Percentiles rank a stretch among this genome's conserved stretches.
Conservation (phyloP, 257 asterid genomes). For the Thymus mandschuricus region DNA sequence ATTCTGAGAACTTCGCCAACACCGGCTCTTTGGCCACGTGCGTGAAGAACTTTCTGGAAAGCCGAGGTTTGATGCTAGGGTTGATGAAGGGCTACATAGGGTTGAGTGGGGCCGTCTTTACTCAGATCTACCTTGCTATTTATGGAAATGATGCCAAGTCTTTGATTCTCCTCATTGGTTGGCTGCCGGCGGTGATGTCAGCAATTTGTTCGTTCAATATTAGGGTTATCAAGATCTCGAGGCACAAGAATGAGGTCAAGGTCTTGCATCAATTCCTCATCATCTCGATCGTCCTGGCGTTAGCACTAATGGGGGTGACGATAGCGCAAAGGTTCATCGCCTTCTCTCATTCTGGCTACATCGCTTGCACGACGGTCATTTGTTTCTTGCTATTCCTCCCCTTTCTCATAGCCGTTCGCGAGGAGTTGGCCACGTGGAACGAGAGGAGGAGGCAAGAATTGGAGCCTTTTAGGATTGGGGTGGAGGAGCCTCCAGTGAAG, state of each 20-base stretch:
- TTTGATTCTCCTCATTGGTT: conserved; percentile 71
- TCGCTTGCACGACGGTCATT: conserved; percentile 60
- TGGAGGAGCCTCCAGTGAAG: background rate
- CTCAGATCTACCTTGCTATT: too few relatives aligned
- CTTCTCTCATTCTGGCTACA: conserved; percentile 45
- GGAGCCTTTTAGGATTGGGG: background rate
- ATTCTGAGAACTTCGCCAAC: conserved; percentile 82
- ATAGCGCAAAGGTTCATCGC: too few relatives aligned
- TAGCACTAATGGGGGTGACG: conserved; percentile 61
- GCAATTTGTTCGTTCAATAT: conserved; percentile 71
- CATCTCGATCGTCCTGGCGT: conserved; percentile 56
- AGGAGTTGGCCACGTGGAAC: background rate
- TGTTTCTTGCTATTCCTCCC: conserved; percentile 29
- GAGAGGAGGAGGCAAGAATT: conserved; percentile 42
- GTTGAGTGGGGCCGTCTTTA: conserved; percentile 26
- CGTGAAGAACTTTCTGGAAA: conserved; percentile 71
- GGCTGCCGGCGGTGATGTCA: conserved; percentile 86
- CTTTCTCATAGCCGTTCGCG: background rate
- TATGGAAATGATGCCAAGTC: conserved; percentile 40
- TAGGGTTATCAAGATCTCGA: conserved; percentile 56
- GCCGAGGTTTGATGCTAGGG: conserved; percentile 65
- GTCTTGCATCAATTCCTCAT: conserved; percentile 58
- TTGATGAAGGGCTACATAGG: conserved; percentile 47
- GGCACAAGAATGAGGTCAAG: conserved; percentile 43
- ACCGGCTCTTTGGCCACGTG: conserved; percentile 85